Conservation (phyloP, 2,329 filamentous ascomycete species). For the Colletotrichum truncatum region DNA sequence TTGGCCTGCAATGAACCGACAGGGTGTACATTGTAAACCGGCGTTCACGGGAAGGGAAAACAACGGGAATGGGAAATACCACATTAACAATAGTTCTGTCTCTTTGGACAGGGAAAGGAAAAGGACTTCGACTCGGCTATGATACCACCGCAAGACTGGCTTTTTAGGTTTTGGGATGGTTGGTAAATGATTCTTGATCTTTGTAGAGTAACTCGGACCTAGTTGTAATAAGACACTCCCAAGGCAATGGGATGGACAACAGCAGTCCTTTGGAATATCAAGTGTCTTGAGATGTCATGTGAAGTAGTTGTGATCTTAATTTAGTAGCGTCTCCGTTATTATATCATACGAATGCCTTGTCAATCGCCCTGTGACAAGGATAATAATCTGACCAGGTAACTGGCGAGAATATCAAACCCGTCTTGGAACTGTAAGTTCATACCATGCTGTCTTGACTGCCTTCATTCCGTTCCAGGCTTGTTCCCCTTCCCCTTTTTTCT, state of each 20-base stretch:
- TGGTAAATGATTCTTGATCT: constrained; percentile 2
- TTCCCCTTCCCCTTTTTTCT: too few species aligned
- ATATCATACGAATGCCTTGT: too few species aligned
- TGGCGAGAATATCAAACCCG: too few species aligned
- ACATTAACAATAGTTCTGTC: neutral
- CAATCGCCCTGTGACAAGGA: too few species aligned
- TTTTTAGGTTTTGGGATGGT: constrained; percentile 9
- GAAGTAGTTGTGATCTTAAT: too few species aligned
- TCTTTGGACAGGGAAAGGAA: constrained; percentile 2
- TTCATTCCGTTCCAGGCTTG: too few species aligned
- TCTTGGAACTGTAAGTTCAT: too few species aligned
- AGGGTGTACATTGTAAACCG: constrained; percentile 14
- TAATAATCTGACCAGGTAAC: too few species aligned
- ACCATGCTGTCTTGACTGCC: too few species aligned
- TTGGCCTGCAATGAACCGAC: constrained; percentile 8
- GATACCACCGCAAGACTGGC: constrained; percentile 13
- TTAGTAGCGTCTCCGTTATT: too few species aligned
- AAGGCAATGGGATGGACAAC: neutral
- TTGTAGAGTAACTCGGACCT: constrained; percentile 3
- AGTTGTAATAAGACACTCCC: neutral
- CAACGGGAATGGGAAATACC: constrained; percentile 20
- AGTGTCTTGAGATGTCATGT: neutral
- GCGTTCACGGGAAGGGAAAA: constrained; percentile 18
- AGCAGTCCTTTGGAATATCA: neutral
- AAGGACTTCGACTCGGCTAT: neutral